Conservation (phyloP, 31 red algal genomes). For the Odonthalia washingtoniensis region DNA sequence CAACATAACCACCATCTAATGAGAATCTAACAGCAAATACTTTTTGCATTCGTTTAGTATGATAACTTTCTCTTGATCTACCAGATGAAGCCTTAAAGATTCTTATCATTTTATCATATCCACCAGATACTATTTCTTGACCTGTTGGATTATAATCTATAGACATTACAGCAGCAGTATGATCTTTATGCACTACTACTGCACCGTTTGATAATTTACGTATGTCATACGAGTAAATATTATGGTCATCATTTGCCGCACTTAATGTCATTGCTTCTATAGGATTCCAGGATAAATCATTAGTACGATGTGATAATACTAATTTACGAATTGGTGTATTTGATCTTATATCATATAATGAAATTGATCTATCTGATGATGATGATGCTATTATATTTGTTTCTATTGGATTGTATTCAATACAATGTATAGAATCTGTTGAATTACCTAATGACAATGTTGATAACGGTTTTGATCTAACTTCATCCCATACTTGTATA, state of each 20-base stretch:
- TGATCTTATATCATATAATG: slow-evolving; percentile 86
- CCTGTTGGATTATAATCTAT: slow-evolving; percentile 95
- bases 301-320: slow-evolving; percentile 86
- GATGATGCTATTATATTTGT: slow-evolving; percentile 71
- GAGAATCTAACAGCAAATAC: slow-evolving; percentile 91
- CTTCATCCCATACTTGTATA: slow-evolving; percentile 92
- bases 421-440: slow-evolving; percentile 77
- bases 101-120: slow-evolving; percentile 92
- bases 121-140: slow-evolving; percentile 89
- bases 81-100: slow-evolving; percentile 63
- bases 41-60: slow-evolving; percentile 96
- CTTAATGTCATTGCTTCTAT: slow-evolving; percentile 90
- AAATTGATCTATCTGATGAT: slow-evolving; percentile 81
- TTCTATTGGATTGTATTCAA: slow-evolving; percentile 89
- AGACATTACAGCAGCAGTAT: slow-evolving; percentile 93
- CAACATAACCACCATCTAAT: slow-evolving; percentile 79
- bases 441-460: slow-evolving; percentile 53
- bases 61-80: slow-evolving; percentile 89
- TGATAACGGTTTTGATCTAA: slow-evolving; percentile 72
- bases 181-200: slow-evolving; percentile 75
- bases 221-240: slow-evolving; percentile 95
- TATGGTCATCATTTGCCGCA: slow-evolving; percentile 93
- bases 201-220: slow-evolving; percentile 67
- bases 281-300: slow-evolving; percentile 98
- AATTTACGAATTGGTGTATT: slow-evolving; percentile 73